These are phyloP conservation scores for Epichloe gansuensis DNA, from an alignment of 2,329 filamentous ascomycete species.

Conservation along the genomic window DNA sequence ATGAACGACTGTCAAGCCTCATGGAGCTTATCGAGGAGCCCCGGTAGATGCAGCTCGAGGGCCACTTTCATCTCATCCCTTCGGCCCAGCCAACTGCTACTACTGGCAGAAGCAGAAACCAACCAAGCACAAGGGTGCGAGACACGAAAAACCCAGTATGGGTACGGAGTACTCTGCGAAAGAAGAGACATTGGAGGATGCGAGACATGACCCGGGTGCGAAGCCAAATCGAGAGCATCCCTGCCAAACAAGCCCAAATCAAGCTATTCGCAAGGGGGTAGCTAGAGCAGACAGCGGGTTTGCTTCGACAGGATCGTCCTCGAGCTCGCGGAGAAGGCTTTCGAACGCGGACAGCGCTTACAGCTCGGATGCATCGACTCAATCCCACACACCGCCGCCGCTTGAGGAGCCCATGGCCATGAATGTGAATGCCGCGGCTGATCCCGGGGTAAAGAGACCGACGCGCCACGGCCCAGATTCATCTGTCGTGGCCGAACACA, in stretches of 20 bases:
- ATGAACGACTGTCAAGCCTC: neutral
- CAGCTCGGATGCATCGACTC: conserved; percentile 45
- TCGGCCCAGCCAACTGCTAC: neutral
- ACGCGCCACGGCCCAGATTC: neutral
- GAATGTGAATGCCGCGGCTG: neutral
- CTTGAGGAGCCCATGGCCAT: conserved; percentile 11
- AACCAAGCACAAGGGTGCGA: neutral
- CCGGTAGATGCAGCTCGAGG: neutral
- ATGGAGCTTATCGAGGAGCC: conserved; percentile 3
- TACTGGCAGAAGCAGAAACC: neutral
- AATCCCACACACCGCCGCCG: conserved; percentile 33
- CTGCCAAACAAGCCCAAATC: conserved; percentile 1
- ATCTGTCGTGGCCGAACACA: neutral
- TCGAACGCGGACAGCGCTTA: conserved; percentile 50
- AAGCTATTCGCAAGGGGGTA: conserved; percentile 10
- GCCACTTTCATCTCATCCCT: neutral
- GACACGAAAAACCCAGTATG: neutral
- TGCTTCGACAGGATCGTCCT: conserved; percentile 32
- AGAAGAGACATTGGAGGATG: conserved; percentile 25
- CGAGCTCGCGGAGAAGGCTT: conserved; percentile 31
- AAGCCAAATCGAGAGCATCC: conserved; percentile 19
- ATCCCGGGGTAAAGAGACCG: neutral
- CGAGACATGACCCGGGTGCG: conserved; percentile 31
- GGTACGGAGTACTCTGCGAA: conserved; percentile 18
- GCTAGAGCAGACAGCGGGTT: conserved; percentile 36